Conservation (phyloP, 805 yeast genomes). For the Candida cerambycidarum region DNA sequence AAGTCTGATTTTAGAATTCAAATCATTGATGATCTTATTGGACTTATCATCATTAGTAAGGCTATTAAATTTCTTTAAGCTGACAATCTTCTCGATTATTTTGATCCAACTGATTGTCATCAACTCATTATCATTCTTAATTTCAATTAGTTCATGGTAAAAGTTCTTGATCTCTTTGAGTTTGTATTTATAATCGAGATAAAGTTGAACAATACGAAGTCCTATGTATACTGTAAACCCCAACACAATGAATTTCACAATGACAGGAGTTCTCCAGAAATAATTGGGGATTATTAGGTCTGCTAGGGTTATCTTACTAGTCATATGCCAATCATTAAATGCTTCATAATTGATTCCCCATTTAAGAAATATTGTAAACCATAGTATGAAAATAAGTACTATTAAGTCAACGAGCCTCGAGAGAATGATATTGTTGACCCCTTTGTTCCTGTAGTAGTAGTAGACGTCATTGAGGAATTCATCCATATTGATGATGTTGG, state of each 20-base stretch:
- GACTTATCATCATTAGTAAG: conserved; percentile 35
- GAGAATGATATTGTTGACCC: conserved; percentile 74
- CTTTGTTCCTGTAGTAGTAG: conserved; percentile 81
- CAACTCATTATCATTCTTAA: conserved; percentile 71
- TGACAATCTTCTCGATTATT: conserved; percentile 73
- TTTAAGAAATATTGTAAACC: conserved; percentile 73
- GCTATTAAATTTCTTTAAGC: conserved; percentile 78
- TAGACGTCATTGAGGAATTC: conserved; percentile 81
- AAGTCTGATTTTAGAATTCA: conserved; percentile 68
- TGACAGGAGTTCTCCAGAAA: conserved; percentile 39
- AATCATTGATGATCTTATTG: conserved; percentile 37
- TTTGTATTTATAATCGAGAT: conserved; percentile 58
- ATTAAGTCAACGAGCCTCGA: conserved; percentile 64
- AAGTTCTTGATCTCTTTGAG: conserved; percentile 75
- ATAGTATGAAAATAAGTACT: conserved; percentile 76
- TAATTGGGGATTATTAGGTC: conserved; percentile 44
- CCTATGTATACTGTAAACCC: conserved; percentile 54
- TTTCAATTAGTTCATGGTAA: conserved; percentile 66
- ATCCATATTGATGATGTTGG: conserved; percentile 91
- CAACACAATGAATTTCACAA: conserved; percentile 62
- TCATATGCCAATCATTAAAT: conserved; percentile 25
- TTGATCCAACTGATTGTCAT: conserved; percentile 94
- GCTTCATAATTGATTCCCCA: conserved; percentile 70
- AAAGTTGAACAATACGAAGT: conserved; percentile 53
- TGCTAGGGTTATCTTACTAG: conserved; percentile 19